These are phyloP conservation scores for Elongisporangium senticosum DNA, from an alignment of 352 stramenopile species.

Conservation along the genomic window DNA sequence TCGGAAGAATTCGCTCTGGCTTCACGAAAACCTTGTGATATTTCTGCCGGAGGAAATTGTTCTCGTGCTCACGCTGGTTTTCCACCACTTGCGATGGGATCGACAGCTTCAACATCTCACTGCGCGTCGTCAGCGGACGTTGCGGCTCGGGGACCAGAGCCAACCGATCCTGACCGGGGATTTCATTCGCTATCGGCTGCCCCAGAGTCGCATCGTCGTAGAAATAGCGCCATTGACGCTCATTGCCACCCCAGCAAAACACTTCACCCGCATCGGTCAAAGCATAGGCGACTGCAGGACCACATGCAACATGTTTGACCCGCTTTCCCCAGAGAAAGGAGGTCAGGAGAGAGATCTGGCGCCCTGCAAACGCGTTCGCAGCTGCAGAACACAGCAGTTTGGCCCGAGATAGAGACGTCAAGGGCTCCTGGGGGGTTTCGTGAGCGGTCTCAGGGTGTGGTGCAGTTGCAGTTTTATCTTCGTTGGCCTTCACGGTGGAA, in stretches of 20 bases:
- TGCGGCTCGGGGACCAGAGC: background rate
- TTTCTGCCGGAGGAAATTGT: conserved; percentile 37
- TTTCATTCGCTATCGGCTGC: background rate
- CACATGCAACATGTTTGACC: conserved; percentile 44
- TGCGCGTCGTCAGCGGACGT: conserved; percentile 41
- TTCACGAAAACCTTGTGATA: conserved; percentile 48
- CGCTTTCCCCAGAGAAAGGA: conserved; percentile 73
- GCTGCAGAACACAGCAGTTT: conserved; percentile 33
- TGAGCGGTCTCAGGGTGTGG: background rate
- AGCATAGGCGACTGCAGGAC: conserved; percentile 45
- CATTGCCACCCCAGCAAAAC: conserved; percentile 76
- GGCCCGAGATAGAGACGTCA: conserved; percentile 8
- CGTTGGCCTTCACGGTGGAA: background rate
- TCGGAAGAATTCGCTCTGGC: conserved; percentile 21
- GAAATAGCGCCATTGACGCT: conserved; percentile 64
- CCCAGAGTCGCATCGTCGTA: conserved; percentile 37
- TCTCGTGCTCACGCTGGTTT: conserved; percentile 22
- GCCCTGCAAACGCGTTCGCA: conserved; percentile 36
- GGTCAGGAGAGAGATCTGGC: conserved; percentile 57
- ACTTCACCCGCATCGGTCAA: conserved; percentile 65
- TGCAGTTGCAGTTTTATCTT: background rate
- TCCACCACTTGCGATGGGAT: conserved; percentile 37
- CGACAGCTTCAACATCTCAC: conserved; percentile 57
- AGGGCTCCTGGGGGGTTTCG: background rate
- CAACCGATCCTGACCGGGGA: background rate